Evolutionary conservation across 2,329 filamentous ascomycete genomes (phyloP), one percentile per base, ranked within the genome.

Genomic region (Trichoderma koningiopsis): DNA sequence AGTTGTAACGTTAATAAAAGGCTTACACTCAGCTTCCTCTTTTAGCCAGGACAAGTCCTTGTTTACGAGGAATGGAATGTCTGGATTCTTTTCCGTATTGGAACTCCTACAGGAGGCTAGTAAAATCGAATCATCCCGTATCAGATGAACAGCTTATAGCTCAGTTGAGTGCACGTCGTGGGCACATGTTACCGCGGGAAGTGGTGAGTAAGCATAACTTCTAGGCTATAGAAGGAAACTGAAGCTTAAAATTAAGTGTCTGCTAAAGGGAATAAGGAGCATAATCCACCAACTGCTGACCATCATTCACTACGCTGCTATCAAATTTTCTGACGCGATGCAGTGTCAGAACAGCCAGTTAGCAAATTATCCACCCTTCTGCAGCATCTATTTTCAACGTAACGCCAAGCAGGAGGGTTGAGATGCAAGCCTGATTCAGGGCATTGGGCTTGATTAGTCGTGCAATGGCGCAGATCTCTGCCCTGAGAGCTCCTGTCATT

Each of bases 1-100:
- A 66, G 37, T 49, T 58, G 63, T 58, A 66, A 66, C 53, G 63
- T 66, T 66, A 66, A 66, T 66, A 35, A 66, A 27, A 66, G 63
- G 63, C 62, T 66, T 66, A 66, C 60, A 58, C 58, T 29, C 13
- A 66, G 40, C 63, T 66, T 55, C 63, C 63, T 66, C 22, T 66
- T 66, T 66, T 35, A 35, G 47, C 14, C 63, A 49, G n/a, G 19
- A 24, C 27, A n/a, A 35, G 22, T 24, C 49, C 24, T 57, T 14
- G 16, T 16, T 29, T 33, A 66, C 5, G n/a, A 58, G n/a, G 29
- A 43, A 47, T 24, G n/a, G 40, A 29, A 24, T 66, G 11, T 22
- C 43, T 47, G n/a, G 8, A 4, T 16, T 35, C 10, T 7, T 19
- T 49, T 43, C 40, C 53, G 37, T 14, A 27, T 49, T 47, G 31